Evolutionary conservation across 2,329 filamentous ascomycete genomes (phyloP).

Genomic region (Fusarium transvaalense): DNA sequence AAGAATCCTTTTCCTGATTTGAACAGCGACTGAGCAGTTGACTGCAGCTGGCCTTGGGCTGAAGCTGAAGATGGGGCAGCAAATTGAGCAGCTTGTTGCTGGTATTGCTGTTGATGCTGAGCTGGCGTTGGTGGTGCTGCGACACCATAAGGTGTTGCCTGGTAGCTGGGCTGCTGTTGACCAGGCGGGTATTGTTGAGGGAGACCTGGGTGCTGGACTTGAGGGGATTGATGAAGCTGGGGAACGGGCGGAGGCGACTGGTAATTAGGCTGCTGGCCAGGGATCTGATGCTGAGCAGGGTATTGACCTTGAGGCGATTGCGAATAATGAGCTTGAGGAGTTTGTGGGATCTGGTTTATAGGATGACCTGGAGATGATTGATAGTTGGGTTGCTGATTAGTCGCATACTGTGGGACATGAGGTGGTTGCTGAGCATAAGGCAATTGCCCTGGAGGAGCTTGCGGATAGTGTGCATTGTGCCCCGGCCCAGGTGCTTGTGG

Average conservation of each 20-base stretch:
- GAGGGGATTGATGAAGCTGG: neutral
- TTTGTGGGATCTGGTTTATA: neutral
- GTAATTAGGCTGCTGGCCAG: neutral
- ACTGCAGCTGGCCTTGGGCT: conserved; percentile 1
- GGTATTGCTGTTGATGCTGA: conserved; percentile 18
- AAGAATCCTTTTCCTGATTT: conserved; percentile 26
- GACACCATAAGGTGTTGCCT: conserved; percentile 22
- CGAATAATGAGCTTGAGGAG: neutral
- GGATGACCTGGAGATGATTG: neutral
- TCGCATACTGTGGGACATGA: neutral
- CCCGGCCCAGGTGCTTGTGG: too few relatives aligned
- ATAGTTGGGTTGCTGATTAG: neutral
- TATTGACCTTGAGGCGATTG: neutral
- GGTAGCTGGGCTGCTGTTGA: conserved; percentile 2
- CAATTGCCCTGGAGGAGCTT: neutral
- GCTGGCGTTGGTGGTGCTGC: conserved; percentile 13
- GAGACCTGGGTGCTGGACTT: neutral
- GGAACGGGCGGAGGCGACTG: neutral
- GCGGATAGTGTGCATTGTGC: neutral
- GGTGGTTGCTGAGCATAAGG: neutral
- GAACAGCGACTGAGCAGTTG: conserved; percentile 26
- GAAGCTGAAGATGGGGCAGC: conserved; percentile 7
- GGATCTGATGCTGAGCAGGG: neutral
- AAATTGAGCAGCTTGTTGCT: conserved; percentile 31
- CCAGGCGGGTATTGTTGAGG: conserved; percentile 12